Evolutionary conservation across 306 rosid species (phyloP).

Genomic region (Cicer pinnatifidum): DNA sequence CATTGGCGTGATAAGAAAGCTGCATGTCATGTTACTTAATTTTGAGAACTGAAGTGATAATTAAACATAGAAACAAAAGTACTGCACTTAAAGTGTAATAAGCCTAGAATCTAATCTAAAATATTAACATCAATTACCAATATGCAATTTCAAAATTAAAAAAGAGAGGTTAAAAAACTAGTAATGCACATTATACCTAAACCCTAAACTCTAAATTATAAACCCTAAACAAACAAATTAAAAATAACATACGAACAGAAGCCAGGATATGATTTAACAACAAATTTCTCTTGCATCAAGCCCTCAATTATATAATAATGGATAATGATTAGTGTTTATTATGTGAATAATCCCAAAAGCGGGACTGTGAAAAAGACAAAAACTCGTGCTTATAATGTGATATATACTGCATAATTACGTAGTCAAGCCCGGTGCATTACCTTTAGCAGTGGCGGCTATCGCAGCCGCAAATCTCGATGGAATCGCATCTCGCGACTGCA

Average conservation of each 20-base stretch:
- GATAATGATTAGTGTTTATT: not conserved
- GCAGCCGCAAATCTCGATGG: not conserved
- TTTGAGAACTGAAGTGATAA: slow-evolving; percentile 8
- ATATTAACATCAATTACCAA: not conserved
- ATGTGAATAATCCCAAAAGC: not conserved
- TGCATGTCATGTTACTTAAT: slow-evolving; percentile 33
- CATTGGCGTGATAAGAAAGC: slow-evolving; percentile 48
- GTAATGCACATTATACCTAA: no score
- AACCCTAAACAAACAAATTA: not conserved
- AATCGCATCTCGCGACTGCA: not conserved
- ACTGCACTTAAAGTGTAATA: not conserved
- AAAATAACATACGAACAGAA: not conserved
- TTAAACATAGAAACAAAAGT: not conserved
- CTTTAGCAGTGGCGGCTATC: not conserved
- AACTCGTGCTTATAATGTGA: not conserved
- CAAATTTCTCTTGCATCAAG: not conserved
- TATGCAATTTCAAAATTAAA: not conserved
- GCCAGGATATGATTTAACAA: not conserved
- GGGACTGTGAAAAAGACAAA: not conserved
- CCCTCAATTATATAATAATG: not conserved
- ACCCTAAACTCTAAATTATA: not conserved
- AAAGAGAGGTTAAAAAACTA: not conserved
- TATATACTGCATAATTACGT: not conserved
- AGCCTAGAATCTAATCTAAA: not conserved
- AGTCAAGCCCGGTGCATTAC: not conserved